Evolutionary conservation across 257 asterid genomes (phyloP).

Genomic region (Paulownia fortunei): DNA sequence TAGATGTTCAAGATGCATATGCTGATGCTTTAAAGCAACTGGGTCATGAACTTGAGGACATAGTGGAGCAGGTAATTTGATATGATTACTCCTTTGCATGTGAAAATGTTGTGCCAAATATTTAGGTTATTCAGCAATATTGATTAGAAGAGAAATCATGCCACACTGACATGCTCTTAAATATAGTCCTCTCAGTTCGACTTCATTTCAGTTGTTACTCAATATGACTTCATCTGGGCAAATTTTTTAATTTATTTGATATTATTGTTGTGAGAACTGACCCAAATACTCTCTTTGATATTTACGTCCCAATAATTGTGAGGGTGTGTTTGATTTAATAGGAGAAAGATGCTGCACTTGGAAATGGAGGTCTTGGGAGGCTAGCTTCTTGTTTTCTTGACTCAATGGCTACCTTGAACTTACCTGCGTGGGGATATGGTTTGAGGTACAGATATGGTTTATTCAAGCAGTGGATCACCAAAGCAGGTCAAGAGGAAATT

Average conservation of each 20-base stretch:
- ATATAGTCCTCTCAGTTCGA: neutral
- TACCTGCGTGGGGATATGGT: conserved; percentile 99
- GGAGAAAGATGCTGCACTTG: conserved; percentile 99
- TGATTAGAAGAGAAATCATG: neutral
- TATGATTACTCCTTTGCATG: conserved; percentile 24
- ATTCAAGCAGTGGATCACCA: conserved; percentile 86
- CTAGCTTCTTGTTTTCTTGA: conserved; percentile 99
- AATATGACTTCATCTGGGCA: conserved; percentile 16
- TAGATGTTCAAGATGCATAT: conserved; percentile 80
- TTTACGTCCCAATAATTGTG: conserved; percentile 30
- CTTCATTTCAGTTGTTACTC: conserved; percentile 10
- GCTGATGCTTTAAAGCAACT: conserved; percentile 83
- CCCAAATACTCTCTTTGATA: conserved; percentile 47
- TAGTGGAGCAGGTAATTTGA: conserved; percentile 82
- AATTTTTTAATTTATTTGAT: conserved; percentile 10
- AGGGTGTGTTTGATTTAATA: conserved; percentile 38
- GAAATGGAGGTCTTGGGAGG: conserved; percentile 99
- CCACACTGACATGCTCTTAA: neutral
- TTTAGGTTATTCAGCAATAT: neutral
- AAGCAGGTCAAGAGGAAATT: conserved; percentile 90
- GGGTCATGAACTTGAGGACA: conserved; percentile 89
- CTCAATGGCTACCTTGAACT: conserved; percentile 94
- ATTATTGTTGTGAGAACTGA: conserved; percentile 49
- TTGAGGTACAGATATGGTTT: conserved; percentile 95
- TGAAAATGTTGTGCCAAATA: neutral